A percentile compares a stretch with the other conserved stretches of the same genome.
Evolutionary conservation across 192 early-diverging fungal genomes (phyloP).

Genomic region (Hyaloraphidium curvatum): DNA sequence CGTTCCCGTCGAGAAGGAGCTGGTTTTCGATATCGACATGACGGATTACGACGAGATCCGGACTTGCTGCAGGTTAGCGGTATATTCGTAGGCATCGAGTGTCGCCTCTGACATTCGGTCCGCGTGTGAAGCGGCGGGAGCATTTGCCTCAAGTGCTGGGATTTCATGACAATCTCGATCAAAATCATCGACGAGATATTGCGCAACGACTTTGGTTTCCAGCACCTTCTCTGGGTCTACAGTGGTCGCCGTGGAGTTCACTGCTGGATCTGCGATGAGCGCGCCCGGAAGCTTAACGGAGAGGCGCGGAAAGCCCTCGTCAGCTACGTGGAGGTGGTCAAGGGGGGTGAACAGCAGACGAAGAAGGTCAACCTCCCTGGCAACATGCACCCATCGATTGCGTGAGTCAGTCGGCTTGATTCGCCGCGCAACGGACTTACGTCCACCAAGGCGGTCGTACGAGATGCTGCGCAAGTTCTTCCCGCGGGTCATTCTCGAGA

Average conservation of each 20-base stretch:
- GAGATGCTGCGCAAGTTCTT: conserved; percentile 56
- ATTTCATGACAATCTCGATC: conserved; percentile 81
- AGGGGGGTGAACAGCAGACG: conserved; percentile 49
- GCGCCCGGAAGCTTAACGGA: conserved; percentile 56
- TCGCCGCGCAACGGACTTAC: neutral
- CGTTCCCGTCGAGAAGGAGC: conserved; percentile 60
- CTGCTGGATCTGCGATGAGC: conserved; percentile 91
- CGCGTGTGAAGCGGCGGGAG: conserved; percentile 37
- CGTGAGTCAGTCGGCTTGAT: conserved; percentile 19
- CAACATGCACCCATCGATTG: conserved; percentile 48
- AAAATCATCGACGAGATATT: conserved; percentile 64
- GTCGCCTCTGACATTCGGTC: neutral
- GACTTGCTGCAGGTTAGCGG: conserved; percentile 62
- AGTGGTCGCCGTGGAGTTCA: conserved; percentile 92
- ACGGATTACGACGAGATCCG: conserved; percentile 96
- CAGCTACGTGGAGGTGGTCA: conserved; percentile 54
- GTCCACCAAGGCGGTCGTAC: conserved; percentile 29
- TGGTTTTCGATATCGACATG: conserved; percentile 99
- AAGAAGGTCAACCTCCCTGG: conserved; percentile 51
- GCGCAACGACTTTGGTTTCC: conserved; percentile 86
- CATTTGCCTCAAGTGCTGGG: conserved; percentile 83
- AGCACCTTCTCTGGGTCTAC: conserved; percentile 84
- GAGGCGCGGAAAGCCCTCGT: conserved; percentile 67
- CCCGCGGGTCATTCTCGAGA: conserved; percentile 38
- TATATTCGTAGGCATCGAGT: neutral